Base-by-base conservation (phyloP, 2,329 filamentous ascomycete species). In the Clarireedia paspali region DNA sequence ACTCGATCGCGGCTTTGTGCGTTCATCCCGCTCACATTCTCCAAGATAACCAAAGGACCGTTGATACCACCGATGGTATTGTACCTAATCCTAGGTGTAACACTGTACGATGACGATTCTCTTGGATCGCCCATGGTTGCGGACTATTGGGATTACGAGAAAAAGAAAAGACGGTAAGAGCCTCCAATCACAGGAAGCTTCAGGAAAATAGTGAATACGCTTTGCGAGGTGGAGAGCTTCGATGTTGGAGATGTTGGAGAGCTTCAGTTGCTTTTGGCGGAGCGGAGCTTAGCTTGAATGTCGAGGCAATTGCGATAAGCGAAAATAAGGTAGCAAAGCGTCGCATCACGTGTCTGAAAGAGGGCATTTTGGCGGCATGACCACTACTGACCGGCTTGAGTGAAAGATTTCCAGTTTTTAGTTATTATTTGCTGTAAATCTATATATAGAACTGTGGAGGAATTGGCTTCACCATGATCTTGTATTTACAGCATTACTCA, bases 41-140 rank as follows among this genome's bases (percentile, higher is more conserved):
- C 94, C 65, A 99, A 83, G 70, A 99, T 92, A 71, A 99, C 94
- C 74, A 99, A 83, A 68, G 94, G 94, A 58, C 94, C 94, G 77
- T 99, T 99, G 75, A 99, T 87, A 78, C 92, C 92, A 70, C 91
- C 89, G 71, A 99, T 91, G 67, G 94, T 99, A 79, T 99, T 99
- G 84, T 99, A 99, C 69, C 88, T 85, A 75, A 97, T 81, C 71
- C 85, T 78, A 65, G 85, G 85, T 70, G 84, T 81, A 71, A 89
- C 67, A 60, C 62, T 66, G 63, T 68, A 70, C 56, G 68, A 70
- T 56, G 68, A 70, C 52, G 68, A 69, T 54, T 70, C 68, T 62
- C 68, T 60, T 57, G 67, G 68, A 53, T 70, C 68, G 57, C 66
- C 66, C 68, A 70, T 70, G 57, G 42, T 60, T 61, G 64, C 60